Conservation (phyloP, 2,329 filamentous ascomycete species). For the Fusarium chuoi region DNA sequence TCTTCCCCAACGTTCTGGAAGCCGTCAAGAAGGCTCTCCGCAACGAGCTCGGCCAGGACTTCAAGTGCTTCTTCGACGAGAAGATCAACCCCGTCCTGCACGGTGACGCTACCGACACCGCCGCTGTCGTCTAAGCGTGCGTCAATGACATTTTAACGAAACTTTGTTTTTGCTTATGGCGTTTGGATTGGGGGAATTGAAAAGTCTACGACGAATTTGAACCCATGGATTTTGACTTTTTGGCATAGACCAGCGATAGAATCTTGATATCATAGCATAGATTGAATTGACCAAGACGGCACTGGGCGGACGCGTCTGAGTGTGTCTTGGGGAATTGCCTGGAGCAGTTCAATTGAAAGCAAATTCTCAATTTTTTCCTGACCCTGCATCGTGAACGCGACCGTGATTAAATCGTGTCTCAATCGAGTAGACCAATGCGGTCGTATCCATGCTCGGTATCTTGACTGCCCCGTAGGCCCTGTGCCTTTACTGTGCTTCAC, state of each 20-base stretch:
- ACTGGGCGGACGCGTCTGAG: neutral
- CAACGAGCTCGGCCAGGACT: conserved; percentile 78
- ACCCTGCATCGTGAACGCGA: neutral
- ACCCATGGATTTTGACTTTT: conserved; percentile 25
- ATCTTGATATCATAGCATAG: conserved; percentile 40
- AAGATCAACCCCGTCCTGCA: conserved; percentile 74
- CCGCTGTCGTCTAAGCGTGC: conserved; percentile 33
- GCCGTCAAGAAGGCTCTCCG: conserved; percentile 70
- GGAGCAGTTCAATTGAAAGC: conserved; percentile 37
- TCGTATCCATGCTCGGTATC: neutral
- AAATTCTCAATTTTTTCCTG: conserved; percentile 14
- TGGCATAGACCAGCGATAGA: conserved; percentile 38
- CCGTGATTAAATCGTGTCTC: neutral
- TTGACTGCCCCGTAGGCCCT: neutral
- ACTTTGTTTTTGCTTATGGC: conserved; percentile 5
- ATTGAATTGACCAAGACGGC: conserved; percentile 8
- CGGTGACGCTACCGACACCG: conserved; percentile 46
- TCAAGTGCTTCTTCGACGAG: conserved; percentile 78
- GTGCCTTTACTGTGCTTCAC: neutral
- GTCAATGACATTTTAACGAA: conserved; percentile 13
- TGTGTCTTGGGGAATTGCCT: conserved; percentile 28
- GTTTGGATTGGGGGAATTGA: conserved; percentile 25
- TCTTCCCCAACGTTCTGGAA: conserved; percentile 78
- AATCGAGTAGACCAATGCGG: neutral
- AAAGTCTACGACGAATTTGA: conserved; percentile 33